These are phyloP conservation scores for Monosporozyma aquatica DNA, from an alignment of 805 yeast species.

Conservation along the genomic window DNA sequence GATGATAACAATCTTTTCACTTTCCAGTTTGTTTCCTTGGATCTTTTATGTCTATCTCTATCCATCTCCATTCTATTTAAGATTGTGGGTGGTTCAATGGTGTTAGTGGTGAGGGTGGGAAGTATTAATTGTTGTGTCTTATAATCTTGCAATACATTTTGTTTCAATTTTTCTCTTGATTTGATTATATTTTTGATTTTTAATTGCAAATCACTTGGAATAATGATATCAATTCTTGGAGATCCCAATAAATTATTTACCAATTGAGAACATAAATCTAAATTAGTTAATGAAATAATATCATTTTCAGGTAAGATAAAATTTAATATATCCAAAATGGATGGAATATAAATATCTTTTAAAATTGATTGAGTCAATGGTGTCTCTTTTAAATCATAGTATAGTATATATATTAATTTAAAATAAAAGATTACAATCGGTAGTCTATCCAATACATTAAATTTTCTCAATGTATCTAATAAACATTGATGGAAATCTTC, in stretches of 20 bases:
- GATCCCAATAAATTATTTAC: neutral
- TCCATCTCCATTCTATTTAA: conserved; percentile 83
- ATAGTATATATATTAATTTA: neutral
- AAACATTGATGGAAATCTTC: conserved; percentile 31
- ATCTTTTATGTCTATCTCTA: conserved; percentile 78
- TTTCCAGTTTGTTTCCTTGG: conserved; percentile 75
- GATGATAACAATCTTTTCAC: conserved; percentile 20
- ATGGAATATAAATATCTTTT: conserved; percentile 4
- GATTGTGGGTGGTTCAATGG: conserved; percentile 40
- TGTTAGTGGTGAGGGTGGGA: conserved; percentile 1
- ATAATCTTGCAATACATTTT: conserved; percentile 7
- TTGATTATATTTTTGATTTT: neutral
- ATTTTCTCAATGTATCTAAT: conserved; percentile 24
- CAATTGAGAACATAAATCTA: neutral
- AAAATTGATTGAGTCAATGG: neutral
- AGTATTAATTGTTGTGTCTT: conserved; percentile 6
- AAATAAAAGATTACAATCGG: conserved; percentile 18
- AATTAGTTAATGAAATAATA: conserved; percentile 4
- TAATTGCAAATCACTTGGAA: neutral
- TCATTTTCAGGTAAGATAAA: conserved; percentile 4
- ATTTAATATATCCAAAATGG: neutral
- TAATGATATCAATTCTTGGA: neutral
- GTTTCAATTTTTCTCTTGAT: neutral
- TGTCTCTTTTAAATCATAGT: neutral
- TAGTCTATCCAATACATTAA: conserved; percentile 26